A percentile compares a stretch with the other conserved stretches of the same genome.
Conservation (phyloP, 2,329 filamentous ascomycete genomes). For the Colletotrichum navitas region DNA sequence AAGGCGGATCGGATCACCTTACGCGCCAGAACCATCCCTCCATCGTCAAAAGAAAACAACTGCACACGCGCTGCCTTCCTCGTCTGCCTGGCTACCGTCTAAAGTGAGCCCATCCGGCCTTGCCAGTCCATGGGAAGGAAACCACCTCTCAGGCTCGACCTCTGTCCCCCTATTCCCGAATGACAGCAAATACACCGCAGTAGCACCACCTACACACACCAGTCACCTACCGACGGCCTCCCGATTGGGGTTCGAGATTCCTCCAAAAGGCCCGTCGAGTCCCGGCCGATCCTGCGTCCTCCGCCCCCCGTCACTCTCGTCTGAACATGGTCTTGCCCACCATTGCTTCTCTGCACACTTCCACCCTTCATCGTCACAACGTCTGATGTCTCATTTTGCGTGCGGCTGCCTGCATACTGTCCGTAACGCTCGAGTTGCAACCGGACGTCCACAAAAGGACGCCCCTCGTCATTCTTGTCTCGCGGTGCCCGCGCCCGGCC, state of each 20-base stretch:
- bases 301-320: constrained; percentile 23
- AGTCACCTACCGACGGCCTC: constrained; percentile 13
- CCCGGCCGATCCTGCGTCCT: constrained; percentile 17
- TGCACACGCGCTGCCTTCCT: constrained; percentile 10
- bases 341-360: constrained; percentile 31
- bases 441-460: constrained; percentile 33
- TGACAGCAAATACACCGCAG: constrained; percentile 31
- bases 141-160: constrained; percentile 11
- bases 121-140: constrained; percentile 6
- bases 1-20: constrained; percentile 14
- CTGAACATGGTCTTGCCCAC: constrained; percentile 41
- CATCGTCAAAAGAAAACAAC: constrained; percentile 3
- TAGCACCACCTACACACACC: constrained; percentile 17
- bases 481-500: constrained; percentile 28
- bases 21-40: constrained; percentile 12
- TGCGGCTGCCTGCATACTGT: constrained; percentile 36
- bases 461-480: constrained; percentile 36
- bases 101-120: constrained; percentile 32
- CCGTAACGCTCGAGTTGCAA: constrained; percentile 35
- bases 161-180: constrained; percentile 9
- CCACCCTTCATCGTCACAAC: constrained; percentile 33
- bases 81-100: constrained; percentile 14
- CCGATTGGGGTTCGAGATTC: constrained; percentile 14
- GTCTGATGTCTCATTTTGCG: constrained; percentile 34
- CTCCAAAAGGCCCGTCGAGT: constrained; percentile 37